These are phyloP conservation scores for Malassezia equina DNA, from an alignment of 1,284 basidiomycete genomes.

Conservation along the genomic window DNA sequence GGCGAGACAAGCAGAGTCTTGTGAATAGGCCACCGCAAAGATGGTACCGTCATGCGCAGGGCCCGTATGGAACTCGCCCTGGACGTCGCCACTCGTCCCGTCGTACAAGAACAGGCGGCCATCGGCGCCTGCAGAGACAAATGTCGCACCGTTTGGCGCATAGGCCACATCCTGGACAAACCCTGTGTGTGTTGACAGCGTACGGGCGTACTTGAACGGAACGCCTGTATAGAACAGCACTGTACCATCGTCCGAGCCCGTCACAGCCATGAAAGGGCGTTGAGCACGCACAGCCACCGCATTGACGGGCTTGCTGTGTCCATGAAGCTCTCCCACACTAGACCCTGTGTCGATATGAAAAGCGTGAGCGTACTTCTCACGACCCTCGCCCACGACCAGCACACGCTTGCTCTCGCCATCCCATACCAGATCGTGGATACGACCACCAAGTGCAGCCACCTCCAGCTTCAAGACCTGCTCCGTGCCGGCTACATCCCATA, in stretches of 20 bases:
- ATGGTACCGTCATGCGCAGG: conserved; percentile 49
- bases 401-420: conserved; percentile 86
- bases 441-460: conserved; percentile 64
- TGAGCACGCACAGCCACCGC: conserved; percentile 80
- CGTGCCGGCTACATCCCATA: conserved; percentile 87
- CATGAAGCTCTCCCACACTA: conserved; percentile 82
- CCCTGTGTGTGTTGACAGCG: conserved; percentile 62
- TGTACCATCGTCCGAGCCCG: conserved; percentile 59
- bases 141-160: conserved; percentile 55
- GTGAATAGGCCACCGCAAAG: conserved; percentile 48
- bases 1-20: conserved; percentile 62
- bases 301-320: conserved; percentile 87
- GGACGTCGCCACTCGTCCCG: conserved; percentile 70
- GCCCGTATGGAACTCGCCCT: conserved; percentile 23
- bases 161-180: conserved; percentile 89
- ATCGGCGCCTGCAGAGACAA: conserved; percentile 85
- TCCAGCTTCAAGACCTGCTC: conserved; percentile 69
- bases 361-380: conserved; percentile 58
- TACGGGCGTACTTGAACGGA: conserved; percentile 51
- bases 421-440: conserved; percentile 87
- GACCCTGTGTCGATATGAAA: conserved; percentile 58
- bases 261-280: conserved; percentile 72
- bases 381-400: conserved; percentile 88
- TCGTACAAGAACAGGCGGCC: conserved; percentile 80
- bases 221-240: conserved; percentile 71